A percentile compares a stretch with the other conserved stretches of the same genome.
These are phyloP conservation scores for Trichophyton equinum DNA, from an alignment of 2,329 filamentous ascomycete genomes.

Conservation along the genomic window DNA sequence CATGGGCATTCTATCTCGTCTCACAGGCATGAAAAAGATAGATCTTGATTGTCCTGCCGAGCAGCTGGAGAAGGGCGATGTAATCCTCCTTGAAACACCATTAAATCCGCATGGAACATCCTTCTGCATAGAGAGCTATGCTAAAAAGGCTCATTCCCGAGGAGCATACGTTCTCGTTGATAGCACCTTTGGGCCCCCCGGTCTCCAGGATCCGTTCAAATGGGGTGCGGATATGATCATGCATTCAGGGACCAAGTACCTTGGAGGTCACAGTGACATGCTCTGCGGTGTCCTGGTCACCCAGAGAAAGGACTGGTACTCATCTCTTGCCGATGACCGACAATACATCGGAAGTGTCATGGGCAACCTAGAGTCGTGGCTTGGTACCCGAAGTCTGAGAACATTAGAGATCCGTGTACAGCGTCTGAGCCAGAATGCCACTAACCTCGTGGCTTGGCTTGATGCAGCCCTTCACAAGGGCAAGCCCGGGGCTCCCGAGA, in stretches of 20 bases:
- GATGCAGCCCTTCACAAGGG: slow-evolving; percentile 35
- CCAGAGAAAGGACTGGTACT: slow-evolving; percentile 46
- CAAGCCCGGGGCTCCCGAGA: slow-evolving; percentile 15
- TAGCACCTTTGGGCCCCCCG: slow-evolving; percentile 83
- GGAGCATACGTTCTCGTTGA: slow-evolving; percentile 76
- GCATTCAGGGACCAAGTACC: slow-evolving; percentile 92
- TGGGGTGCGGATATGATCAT: slow-evolving; percentile 76
- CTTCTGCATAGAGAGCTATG: slow-evolving; percentile 58
- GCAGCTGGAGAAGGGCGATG: slow-evolving; percentile 60
- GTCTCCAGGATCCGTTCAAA: slow-evolving; percentile 70
- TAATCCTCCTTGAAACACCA: slow-evolving; percentile 86
- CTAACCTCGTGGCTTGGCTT: slow-evolving; percentile 60
- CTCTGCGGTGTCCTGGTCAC: slow-evolving; percentile 73
- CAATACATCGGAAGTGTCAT: slow-evolving; percentile 70
- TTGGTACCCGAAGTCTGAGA: slow-evolving; percentile 72
- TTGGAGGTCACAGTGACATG: slow-evolving; percentile 90
- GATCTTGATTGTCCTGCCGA: slow-evolving; percentile 55
- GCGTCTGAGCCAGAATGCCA: slow-evolving; percentile 61
- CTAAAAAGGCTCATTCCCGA: slow-evolving; percentile 54
- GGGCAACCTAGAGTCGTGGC: slow-evolving; percentile 83
- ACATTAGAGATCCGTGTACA: slow-evolving; percentile 74
- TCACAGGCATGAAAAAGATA: slow-evolving; percentile 62
- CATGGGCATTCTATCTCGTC: slow-evolving; percentile 57
- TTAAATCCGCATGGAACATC: slow-evolving; percentile 83
- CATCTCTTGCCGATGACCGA: slow-evolving; percentile 53